A percentile compares a stretch with the other conserved stretches of the same genome.
These are phyloP conservation scores for Termitomyces sp. DNA, from an alignment of 768 basidiomycete species.

Conservation along the genomic window DNA sequence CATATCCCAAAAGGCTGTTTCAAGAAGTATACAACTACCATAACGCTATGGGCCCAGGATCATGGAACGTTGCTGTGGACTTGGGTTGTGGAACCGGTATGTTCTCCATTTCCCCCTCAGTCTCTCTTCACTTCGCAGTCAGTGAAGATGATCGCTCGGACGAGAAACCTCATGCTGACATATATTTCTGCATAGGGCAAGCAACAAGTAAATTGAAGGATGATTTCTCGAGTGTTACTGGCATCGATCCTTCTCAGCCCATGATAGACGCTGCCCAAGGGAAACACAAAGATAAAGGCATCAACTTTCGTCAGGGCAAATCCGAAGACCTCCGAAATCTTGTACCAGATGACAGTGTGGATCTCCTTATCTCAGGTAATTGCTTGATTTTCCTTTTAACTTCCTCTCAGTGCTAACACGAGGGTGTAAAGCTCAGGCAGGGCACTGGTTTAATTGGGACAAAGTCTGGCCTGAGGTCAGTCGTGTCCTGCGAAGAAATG, in stretches of 20 bases:
- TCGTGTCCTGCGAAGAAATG: conserved; percentile 57
- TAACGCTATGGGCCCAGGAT: conserved; percentile 19
- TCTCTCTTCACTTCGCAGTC: neutral
- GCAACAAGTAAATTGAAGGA: conserved; percentile 55
- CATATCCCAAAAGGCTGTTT: conserved; percentile 67
- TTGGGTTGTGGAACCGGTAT: conserved; percentile 85
- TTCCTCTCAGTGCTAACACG: neutral
- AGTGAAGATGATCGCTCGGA: neutral
- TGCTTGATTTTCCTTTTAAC: neutral
- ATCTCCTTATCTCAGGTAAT: conserved; percentile 62
- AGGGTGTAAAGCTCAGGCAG: conserved; percentile 60
- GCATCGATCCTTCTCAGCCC: conserved; percentile 69
- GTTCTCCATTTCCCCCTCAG: conserved; percentile 2
- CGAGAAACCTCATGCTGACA: neutral
- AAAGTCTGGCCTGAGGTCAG: conserved; percentile 69
- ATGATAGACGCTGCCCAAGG: conserved; percentile 64
- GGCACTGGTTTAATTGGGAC: conserved; percentile 80
- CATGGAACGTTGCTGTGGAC: conserved; percentile 66
- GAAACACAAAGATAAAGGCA: conserved; percentile 16
- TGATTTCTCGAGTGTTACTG: conserved; percentile 59
- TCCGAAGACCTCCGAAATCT: conserved; percentile 59
- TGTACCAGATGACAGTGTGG: conserved; percentile 46
- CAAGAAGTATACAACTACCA: conserved; percentile 66
- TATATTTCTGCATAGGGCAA: conserved; percentile 49
- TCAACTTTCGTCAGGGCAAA: conserved; percentile 32